phyloP scores from a whole-genome alignment of 78 protist genomes.

The Cyanophora paradoxa region DNA sequence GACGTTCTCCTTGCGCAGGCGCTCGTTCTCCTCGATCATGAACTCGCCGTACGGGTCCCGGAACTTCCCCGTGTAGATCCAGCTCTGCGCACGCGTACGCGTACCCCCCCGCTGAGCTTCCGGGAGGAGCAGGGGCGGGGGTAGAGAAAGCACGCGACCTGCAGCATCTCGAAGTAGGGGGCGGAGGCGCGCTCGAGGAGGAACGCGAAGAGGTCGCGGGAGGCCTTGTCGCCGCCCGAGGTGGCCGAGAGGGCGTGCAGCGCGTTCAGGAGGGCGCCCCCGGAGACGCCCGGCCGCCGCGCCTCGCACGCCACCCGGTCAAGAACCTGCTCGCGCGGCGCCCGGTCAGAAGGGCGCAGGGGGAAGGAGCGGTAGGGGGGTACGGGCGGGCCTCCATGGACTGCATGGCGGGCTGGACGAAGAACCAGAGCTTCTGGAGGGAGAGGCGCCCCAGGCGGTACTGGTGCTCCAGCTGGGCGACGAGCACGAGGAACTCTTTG shows the following conservation, averaged over 20 bases:
- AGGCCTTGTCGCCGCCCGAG: not conserved
- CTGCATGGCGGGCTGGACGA: constrained; percentile 47
- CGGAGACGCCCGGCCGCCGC: not conserved
- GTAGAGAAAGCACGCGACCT: too few species aligned
- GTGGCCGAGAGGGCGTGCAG: constrained; percentile 1
- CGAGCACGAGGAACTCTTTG: constrained; percentile 35
- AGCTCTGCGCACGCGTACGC: too few species aligned
- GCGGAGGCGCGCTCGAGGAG: constrained; percentile 35
- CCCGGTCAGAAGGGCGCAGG: not conserved
- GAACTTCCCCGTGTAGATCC: constrained; percentile 61
- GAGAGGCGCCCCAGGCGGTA: constrained; percentile 5
- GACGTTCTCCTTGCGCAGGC: not conserved
- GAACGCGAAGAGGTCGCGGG: constrained; percentile 13
- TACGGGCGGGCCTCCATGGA: constrained; percentile 22
- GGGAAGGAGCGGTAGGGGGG: constrained; percentile 7
- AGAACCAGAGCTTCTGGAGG: constrained; percentile 56
- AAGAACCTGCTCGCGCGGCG: not conserved
- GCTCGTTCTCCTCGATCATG: constrained; percentile 10
- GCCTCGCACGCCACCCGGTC: not conserved
- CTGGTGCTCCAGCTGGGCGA: constrained; percentile 52
- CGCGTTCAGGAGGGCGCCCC: constrained; percentile 15
- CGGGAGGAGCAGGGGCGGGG: too few species aligned
- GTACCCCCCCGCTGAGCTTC: too few species aligned
- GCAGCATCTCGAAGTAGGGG: constrained; percentile 65
- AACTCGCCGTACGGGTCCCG: constrained; percentile 66